A percentile compares a stretch with the other conserved stretches of the same genome.
phyloP scores from a whole-genome alignment of 768 basidiomycete genomes.

The Trametes villosa region DNA sequence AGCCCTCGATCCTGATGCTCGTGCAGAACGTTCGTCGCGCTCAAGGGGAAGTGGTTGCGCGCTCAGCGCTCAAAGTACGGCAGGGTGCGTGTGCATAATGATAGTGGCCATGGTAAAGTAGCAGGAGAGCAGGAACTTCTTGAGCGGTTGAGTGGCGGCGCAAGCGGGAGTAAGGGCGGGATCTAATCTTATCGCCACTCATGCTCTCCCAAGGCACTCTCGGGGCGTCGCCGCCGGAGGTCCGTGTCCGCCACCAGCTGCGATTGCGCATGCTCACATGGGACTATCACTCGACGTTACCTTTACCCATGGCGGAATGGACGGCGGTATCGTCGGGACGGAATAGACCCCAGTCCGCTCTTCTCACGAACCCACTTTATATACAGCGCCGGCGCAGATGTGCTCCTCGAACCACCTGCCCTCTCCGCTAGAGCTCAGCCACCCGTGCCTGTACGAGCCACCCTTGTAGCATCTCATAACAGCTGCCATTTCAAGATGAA shows the following conservation, averaged over 20 bases:
- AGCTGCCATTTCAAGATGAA: conserved; percentile 28
- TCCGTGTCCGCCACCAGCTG: conserved; percentile 1
- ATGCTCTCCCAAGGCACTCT: background rate
- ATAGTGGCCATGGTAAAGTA: no score
- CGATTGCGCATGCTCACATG: conserved; percentile 11
- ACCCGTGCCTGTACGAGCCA: background rate
- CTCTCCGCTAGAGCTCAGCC: background rate
- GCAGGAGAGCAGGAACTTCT: no score
- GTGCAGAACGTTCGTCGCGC: no score
- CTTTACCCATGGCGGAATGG: conserved; percentile 9
- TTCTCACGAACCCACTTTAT: conserved; percentile 17
- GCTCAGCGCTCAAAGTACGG: no score
- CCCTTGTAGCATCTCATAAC: background rate
- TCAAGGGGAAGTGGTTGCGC: no score
- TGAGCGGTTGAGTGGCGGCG: no score
- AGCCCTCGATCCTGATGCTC: no score
- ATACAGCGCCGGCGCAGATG: background rate
- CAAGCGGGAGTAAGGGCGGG: background rate
- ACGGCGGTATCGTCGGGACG: background rate
- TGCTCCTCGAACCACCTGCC: background rate
- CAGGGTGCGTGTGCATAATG: no score
- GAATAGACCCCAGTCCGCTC: background rate
- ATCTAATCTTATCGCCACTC: conserved; percentile 10
- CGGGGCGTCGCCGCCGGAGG: conserved; percentile 1
- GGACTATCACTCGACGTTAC: conserved; percentile 7